Evolutionary conservation across 2,329 filamentous ascomycete species (phyloP), one percentile per base, ranked within the genome.

Genomic region (Penicillium psychrosexuale): DNA sequence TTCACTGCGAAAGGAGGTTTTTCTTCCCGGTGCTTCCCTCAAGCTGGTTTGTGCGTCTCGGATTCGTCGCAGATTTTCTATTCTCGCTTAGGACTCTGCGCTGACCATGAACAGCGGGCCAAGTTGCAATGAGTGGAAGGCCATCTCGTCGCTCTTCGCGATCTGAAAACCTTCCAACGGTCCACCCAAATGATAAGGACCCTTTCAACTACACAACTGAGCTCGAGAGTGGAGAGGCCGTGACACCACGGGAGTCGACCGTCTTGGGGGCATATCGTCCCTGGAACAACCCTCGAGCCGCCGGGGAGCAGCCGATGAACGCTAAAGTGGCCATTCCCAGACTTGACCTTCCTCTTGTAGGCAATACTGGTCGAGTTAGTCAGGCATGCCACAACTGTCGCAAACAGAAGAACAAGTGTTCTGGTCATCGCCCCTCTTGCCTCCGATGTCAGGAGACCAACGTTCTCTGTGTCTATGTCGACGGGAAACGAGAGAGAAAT

Each of bases 401-500:
- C 17, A 71, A 75, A 39, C 70, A 76, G 46, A 78, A 78, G 61
- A 76, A 74, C 46, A 78, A 77, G 63, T 78, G 76, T 63, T 74
- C 70, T 56, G 76, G 76, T 3, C 72, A 77, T 61, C 72, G 69
- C 34, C 76, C 76, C 22, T 64, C 67, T 22, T 78, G 76, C 54
- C 66, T 72, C 42, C 69, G 76, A 45, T 78, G 76, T 56, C 68
- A 73, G 62, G 75, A 77, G 56, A 63, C 70, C 30, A 71, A 71
- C 13, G 67, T 74, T 31, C 55, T 55, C 8, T 78, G 76, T 61
- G 72, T 69, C 22, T 78, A 78, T 52, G 73, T 72, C 22, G 75
- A 76, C 61, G 70, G 75, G 36, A 78, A 77, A 60, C 67, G 75
- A 48, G 76, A 77, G 60, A 69, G 72, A 58, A 71, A 71, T 53